These are phyloP conservation scores for Arachis stenosperma DNA, from an alignment of 306 rosid genomes.

Conservation along the genomic window DNA sequence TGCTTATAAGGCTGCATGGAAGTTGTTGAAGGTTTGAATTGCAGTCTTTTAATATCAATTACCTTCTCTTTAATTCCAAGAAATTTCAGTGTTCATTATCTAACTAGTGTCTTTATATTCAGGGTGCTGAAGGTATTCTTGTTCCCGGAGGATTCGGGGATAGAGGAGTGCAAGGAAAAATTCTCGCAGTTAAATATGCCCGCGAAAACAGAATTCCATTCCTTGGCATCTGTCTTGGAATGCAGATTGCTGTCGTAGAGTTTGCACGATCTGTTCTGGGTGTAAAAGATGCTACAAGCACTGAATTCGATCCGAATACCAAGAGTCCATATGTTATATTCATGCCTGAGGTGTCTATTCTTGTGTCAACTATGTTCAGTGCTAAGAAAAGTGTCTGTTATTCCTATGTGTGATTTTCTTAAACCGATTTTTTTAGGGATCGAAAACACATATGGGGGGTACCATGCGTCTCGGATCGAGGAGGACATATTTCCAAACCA, in stretches of 20 bases:
- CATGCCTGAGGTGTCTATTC: slow-evolving; percentile 90
- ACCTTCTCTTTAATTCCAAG: background rate
- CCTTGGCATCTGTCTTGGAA: slow-evolving; percentile 94
- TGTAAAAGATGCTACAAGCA: slow-evolving; percentile 78
- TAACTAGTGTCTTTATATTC: slow-evolving; percentile 40
- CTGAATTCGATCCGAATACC: slow-evolving; percentile 78
- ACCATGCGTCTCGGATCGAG: slow-evolving; percentile 97
- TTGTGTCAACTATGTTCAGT: slow-evolving; percentile 6
- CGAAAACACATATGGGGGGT: slow-evolving; percentile 95
- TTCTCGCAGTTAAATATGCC: slow-evolving; percentile 85
- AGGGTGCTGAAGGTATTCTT: slow-evolving; percentile 93
- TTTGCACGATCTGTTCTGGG: slow-evolving; percentile 83
- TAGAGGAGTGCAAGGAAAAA: slow-evolving; percentile 91
- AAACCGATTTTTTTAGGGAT: slow-evolving; percentile 58
- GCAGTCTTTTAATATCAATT: background rate
- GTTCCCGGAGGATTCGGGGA: slow-evolving; percentile 98
- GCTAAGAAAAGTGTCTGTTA: background rate
- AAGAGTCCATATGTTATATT: slow-evolving; percentile 77
- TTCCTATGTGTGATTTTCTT: slow-evolving; percentile 19
- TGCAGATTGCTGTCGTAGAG: slow-evolving; percentile 94
- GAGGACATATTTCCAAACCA: slow-evolving; percentile 72
- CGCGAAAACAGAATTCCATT: slow-evolving; percentile 81
- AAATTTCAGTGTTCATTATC: background rate
- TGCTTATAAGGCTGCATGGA: slow-evolving; percentile 78
- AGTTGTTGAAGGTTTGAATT: slow-evolving; percentile 67